phyloP scores from a whole-genome alignment of 2,329 filamentous ascomycete species.

The Penicillium freii region DNA sequence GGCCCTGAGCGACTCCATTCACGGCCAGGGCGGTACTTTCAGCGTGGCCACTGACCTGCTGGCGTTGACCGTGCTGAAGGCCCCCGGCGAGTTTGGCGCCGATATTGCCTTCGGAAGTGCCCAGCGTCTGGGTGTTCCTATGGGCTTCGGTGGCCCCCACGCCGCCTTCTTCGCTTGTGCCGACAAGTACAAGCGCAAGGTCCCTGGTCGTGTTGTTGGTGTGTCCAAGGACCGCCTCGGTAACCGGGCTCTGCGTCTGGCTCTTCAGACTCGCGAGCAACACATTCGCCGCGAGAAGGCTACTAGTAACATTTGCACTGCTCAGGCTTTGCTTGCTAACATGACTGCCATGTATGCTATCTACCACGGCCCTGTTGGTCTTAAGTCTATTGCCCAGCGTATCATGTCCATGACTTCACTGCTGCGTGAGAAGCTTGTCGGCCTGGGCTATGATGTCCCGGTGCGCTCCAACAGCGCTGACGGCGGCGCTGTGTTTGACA shows the following conservation, averaged over 20 bases:
- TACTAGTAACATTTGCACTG: constrained; percentile 95
- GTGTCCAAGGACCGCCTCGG: constrained; percentile 88
- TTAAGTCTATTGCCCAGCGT: constrained; percentile 79
- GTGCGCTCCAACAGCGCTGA: constrained; percentile 56
- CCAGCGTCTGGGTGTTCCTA: constrained; percentile 85
- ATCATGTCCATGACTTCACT: constrained; percentile 69
- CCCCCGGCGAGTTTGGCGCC: constrained; percentile 90
- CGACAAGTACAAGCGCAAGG: constrained; percentile 91
- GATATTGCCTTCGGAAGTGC: constrained; percentile 93
- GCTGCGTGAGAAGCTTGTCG: constrained; percentile 63
- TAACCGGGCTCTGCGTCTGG: constrained; percentile 74
- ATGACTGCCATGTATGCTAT: constrained; percentile 94
- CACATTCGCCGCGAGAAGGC: constrained; percentile 96
- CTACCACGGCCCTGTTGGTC: constrained; percentile 82
- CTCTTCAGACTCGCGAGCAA: constrained; percentile 90
- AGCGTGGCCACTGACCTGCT: constrained; percentile 87
- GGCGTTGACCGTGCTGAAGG: constrained; percentile 80
- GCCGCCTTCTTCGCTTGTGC: constrained; percentile 92
- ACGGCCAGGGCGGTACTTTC: constrained; percentile 74
- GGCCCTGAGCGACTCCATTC: constrained; percentile 70
- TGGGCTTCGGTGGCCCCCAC: constrained; percentile 92
- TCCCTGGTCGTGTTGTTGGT: constrained; percentile 85
- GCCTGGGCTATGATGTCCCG: constrained; percentile 63
- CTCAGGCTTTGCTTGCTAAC: constrained; percentile 88
- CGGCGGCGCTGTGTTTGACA: constrained; percentile 70